A percentile compares a stretch with the other conserved stretches of the same genome.
These are phyloP conservation scores for Emmonsia crescens DNA, from an alignment of 2,329 filamentous ascomycete species.

Conservation along the genomic window DNA sequence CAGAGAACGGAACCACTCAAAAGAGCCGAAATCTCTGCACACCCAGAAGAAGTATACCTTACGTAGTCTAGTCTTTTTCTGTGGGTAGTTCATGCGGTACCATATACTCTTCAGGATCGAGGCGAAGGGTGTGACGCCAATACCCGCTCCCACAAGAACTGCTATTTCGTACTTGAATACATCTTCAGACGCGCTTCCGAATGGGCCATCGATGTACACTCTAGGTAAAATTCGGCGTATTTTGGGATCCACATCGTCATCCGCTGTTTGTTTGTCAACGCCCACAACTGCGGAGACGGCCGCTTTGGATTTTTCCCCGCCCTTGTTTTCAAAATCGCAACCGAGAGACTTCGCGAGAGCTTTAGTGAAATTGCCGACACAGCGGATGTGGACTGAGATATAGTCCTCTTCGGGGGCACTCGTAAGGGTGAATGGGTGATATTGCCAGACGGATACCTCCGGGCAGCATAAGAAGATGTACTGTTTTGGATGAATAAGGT, in stretches of 20 bases:
- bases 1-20: conserved; percentile 81
- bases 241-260: conserved; percentile 52
- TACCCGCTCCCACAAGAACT: conserved; percentile 41
- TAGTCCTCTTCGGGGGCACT: conserved; percentile 84
- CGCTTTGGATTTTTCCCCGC: conserved; percentile 19
- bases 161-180: conserved; percentile 55
- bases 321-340: conserved; percentile 57
- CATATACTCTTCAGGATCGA: conserved; percentile 68
- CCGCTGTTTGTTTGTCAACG: conserved; percentile 46
- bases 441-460: conserved; percentile 77
- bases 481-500: conserved; percentile 21
- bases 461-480: conserved; percentile 87
- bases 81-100: conserved; percentile 85
- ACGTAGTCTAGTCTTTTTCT: conserved; percentile 59
- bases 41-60: conserved; percentile 95
- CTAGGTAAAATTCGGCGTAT: conserved; percentile 64
- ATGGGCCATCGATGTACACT: conserved; percentile 75
- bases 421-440: conserved; percentile 77
- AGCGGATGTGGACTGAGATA: conserved; percentile 75
- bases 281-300: conserved; percentile 56
- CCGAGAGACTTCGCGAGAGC: conserved; percentile 59
- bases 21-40: conserved; percentile 75
- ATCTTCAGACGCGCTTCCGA: conserved; percentile 75
- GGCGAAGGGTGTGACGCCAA: conserved; percentile 43
- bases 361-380: conserved; percentile 72